A percentile compares a stretch with the other conserved stretches of the same genome.
Evolutionary conservation across 345 rosid species (phyloP).

Genomic region (Passiflora organensis): DNA sequence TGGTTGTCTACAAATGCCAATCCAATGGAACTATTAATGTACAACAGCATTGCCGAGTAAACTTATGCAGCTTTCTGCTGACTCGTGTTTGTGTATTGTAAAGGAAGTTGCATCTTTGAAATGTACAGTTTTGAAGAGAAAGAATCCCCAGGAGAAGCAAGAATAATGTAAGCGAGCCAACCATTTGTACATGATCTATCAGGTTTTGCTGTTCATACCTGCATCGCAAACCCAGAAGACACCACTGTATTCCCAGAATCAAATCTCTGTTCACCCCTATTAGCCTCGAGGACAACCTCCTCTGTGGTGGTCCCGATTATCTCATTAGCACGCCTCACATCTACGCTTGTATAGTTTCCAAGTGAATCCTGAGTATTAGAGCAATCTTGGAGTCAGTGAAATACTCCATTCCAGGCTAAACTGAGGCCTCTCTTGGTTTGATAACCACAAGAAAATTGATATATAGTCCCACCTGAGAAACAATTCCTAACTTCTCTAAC

Average conservation of each 20-base stretch:
- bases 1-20: too few species aligned
- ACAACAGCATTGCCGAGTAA: too few species aligned
- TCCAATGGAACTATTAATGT: too few species aligned
- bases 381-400: background rate
- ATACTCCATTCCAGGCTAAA: background rate
- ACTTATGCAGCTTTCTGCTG: background rate
- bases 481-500: constrained; percentile 60
- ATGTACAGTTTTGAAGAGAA: background rate
- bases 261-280: constrained; percentile 13
- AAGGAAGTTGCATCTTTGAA: background rate
- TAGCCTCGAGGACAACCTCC: constrained; percentile 67
- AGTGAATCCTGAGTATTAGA: constrained; percentile 38
- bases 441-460: background rate
- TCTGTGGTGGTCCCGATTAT: constrained; percentile 72
- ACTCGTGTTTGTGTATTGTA: background rate
- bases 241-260: background rate
- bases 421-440: background rate
- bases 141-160: background rate
- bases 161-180: background rate
- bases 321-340: constrained; percentile 54
- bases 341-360: constrained; percentile 42
- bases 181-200: background rate
- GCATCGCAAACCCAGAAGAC: background rate
- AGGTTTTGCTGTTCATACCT: background rate
- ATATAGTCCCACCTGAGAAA: constrained; percentile 53